A percentile compares a stretch with the other conserved stretches of the same genome.
These are phyloP conservation scores for Trichoderma sp. DNA, from an alignment of 2,329 filamentous ascomycete genomes.

Conservation along the genomic window DNA sequence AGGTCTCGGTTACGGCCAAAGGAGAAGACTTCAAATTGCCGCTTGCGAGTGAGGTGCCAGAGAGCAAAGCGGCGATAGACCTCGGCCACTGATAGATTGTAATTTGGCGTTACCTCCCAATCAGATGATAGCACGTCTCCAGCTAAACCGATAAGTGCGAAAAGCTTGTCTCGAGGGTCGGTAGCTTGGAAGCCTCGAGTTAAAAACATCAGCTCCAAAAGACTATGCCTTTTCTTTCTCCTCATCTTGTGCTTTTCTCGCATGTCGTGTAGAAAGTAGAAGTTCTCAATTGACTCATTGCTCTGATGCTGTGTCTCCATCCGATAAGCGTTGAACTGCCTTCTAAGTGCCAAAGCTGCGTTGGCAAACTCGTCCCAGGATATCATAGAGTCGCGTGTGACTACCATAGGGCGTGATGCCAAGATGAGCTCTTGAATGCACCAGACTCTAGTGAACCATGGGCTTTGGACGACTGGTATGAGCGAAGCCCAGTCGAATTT, in stretches of 20 bases:
- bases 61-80: background rate
- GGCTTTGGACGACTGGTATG: background rate
- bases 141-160: background rate
- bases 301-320: background rate
- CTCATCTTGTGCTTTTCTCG: background rate
- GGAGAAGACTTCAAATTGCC: background rate
- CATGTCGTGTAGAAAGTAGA: background rate
- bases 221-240: background rate
- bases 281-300: background rate
- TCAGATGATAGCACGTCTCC: background rate
- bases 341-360: background rate
- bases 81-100: background rate
- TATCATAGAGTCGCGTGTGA: background rate
- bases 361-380: background rate
- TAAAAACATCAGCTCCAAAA: background rate
- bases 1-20: background rate
- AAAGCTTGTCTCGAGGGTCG: background rate
- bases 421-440: background rate
- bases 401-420: background rate
- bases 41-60: background rate
- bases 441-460: background rate
- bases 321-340: background rate
- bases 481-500: background rate
- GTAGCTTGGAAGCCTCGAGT: background rate
- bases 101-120: background rate